A percentile compares a stretch with the other conserved stretches of the same genome.
Conservation (phyloP, 148 eudicot species). For the Vaccinium corymbosum region DNA sequence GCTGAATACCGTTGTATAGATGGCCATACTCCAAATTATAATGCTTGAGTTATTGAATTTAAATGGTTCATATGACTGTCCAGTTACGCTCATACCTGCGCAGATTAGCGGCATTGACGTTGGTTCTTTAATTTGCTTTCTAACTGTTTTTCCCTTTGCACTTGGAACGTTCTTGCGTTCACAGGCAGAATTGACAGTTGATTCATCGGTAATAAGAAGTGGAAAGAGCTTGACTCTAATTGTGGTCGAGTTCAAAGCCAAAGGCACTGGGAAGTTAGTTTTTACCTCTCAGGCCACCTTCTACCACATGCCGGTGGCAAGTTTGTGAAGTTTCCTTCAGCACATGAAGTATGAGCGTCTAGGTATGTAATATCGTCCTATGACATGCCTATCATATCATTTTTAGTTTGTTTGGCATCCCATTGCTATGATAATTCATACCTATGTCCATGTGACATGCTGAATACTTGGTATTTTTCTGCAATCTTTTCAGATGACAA, state of each 20-base stretch:
- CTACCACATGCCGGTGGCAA: slow-evolving; percentile 41
- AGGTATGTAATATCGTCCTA: background rate
- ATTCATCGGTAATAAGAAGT: slow-evolving; percentile 56
- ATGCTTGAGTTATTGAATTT: background rate
- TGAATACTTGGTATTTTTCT: background rate
- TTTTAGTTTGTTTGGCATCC: background rate
- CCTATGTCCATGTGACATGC: background rate
- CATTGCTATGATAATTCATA: background rate
- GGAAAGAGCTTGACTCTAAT: slow-evolving; percentile 70
- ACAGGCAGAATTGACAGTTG: slow-evolving; percentile 57
- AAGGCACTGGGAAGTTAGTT: slow-evolving; percentile 37
- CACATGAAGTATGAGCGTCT: background rate
- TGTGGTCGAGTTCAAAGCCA: slow-evolving; percentile 45
- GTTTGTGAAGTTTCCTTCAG: slow-evolving; percentile 32
- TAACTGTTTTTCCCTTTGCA: background rate
- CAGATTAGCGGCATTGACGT: background rate
- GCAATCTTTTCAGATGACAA: background rate
- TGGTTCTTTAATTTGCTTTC: background rate
- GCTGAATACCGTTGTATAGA: background rate
- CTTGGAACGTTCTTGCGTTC: background rate
- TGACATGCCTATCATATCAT: background rate
- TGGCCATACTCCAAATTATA: background rate
- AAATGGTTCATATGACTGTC: background rate
- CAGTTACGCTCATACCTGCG: background rate
- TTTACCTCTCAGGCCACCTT: slow-evolving; percentile 62